Percentiles rank a stretch among this genome's conserved stretches.
Evolutionary conservation across 768 basidiomycete genomes (phyloP).

Genomic region (Fistulinella prunicolor): DNA sequence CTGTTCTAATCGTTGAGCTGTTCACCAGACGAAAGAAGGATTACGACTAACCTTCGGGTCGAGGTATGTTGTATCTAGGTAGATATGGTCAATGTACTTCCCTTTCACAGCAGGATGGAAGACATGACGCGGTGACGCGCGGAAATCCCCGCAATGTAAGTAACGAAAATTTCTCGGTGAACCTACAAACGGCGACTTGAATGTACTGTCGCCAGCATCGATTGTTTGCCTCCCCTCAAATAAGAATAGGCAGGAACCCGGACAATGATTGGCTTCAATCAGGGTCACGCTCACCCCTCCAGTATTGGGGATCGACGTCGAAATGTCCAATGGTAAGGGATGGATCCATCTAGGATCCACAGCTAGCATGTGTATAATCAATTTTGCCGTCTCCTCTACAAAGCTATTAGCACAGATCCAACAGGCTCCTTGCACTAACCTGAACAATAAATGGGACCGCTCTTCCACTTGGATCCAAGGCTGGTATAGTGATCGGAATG

Average conservation of each 20-base stretch:
- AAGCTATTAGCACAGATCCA: background rate
- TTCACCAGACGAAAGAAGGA: background rate
- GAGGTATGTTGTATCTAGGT: constrained; percentile 95
- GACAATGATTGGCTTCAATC: constrained; percentile 99
- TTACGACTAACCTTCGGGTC: constrained; percentile 64
- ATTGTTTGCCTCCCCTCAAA: constrained; percentile 91
- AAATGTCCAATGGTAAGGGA: constrained; percentile 76
- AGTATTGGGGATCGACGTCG: constrained; percentile 74
- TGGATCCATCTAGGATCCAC: constrained; percentile 90
- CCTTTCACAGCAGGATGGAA: constrained; percentile 80
- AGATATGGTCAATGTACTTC: constrained; percentile 81
- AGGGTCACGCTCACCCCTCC: constrained; percentile 86
- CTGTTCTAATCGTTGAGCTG: constrained; percentile 33
- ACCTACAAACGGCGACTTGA: constrained; percentile 69
- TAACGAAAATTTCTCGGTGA: constrained; percentile 75
- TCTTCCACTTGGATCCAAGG: constrained; percentile 81
- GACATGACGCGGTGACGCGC: constrained; percentile 85
- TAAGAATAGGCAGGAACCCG: constrained; percentile 90
- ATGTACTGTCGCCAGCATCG: constrained; percentile 81
- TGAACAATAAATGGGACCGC: constrained; percentile 95
- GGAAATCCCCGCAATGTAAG: constrained; percentile 93
- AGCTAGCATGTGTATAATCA: constrained; percentile 87
- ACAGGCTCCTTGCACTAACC: constrained; percentile 23
- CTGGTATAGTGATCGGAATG: constrained; percentile 98
- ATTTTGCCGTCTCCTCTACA: constrained; percentile 76